Percentiles rank a stretch among this genome's conserved stretches.
Evolutionary conservation across 2,329 filamentous ascomycete genomes (phyloP).

Genomic region (Harringtonia aguacate): DNA sequence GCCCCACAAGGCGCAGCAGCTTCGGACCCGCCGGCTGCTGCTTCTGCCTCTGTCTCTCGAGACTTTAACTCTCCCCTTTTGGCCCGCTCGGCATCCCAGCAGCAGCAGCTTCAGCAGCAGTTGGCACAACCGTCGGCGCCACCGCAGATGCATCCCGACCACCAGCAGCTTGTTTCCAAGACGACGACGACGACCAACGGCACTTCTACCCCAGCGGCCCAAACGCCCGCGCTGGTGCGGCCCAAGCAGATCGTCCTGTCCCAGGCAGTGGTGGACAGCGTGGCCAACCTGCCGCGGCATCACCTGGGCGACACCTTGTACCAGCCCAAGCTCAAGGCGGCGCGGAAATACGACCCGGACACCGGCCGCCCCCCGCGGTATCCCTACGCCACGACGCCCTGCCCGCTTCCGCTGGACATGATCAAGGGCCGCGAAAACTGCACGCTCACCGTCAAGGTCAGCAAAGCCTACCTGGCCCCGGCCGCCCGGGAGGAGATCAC

Average conservation of each 20-base stretch:
- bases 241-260: slow-evolving; percentile 58
- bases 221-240: slow-evolving; percentile 23
- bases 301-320: slow-evolving; percentile 85
- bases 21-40: no score
- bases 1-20: slow-evolving; percentile 33
- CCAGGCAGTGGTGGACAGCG: slow-evolving; percentile 59
- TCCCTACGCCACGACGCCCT: slow-evolving; percentile 42
- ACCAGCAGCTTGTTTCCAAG: neutral
- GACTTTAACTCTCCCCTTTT: slow-evolving; percentile 22
- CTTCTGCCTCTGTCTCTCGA: slow-evolving; percentile 33
- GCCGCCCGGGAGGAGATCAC: slow-evolving; percentile 75
- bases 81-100: slow-evolving; percentile 31
- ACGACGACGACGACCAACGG: neutral
- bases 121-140: slow-evolving; percentile 10
- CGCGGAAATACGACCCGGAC: slow-evolving; percentile 38
- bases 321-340: slow-evolving; percentile 50
- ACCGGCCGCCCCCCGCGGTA: slow-evolving; percentile 30
- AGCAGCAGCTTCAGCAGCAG: slow-evolving; percentile 2
- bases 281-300: slow-evolving; percentile 58
- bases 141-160: slow-evolving; percentile 18
- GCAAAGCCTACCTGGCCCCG: slow-evolving; percentile 62
- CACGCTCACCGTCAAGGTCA: slow-evolving; percentile 79
- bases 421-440: slow-evolving; percentile 74
- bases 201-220: neutral
- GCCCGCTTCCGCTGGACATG: slow-evolving; percentile 63